phyloP scores from a whole-genome alignment of 495 filamentous ascomycete species.

The Aspergillus taichungensis region DNA sequence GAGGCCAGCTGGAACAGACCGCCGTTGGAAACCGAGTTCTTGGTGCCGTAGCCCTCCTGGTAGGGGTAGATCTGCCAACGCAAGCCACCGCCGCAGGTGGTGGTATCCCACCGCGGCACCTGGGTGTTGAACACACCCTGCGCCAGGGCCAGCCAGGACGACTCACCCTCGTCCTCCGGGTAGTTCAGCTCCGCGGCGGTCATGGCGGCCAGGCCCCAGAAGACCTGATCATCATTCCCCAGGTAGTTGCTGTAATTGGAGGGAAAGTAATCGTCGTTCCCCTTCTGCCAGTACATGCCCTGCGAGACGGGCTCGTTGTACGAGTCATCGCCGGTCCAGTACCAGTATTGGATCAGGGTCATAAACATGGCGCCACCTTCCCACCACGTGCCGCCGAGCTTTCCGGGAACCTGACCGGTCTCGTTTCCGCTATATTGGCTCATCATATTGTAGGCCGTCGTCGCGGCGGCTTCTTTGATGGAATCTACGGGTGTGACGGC shows the following conservation, averaged over 20 bases:
- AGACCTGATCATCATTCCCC: constrained; percentile 72
- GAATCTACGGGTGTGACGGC: constrained; percentile 31
- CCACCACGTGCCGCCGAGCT: constrained; percentile 65
- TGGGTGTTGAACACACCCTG: constrained; percentile 58
- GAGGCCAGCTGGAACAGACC: constrained; percentile 78
- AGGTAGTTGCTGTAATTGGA: constrained; percentile 38
- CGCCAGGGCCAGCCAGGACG: constrained; percentile 55
- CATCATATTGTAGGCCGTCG: constrained; percentile 56
- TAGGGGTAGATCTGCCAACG: constrained; percentile 81
- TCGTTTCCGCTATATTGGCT: constrained; percentile 55
- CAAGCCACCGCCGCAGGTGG: constrained; percentile 65
- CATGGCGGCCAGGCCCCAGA: constrained; percentile 70
- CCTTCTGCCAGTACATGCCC: constrained; percentile 63
- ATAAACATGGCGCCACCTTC: constrained; percentile 69
- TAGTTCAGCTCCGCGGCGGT: constrained; percentile 66
- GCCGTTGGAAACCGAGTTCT: constrained; percentile 72
- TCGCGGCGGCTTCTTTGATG: constrained; percentile 51
- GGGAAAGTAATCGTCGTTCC: constrained; percentile 58
- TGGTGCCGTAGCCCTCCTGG: constrained; percentile 73
- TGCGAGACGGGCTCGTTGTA: constrained; percentile 56
- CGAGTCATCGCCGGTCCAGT: constrained; percentile 58
- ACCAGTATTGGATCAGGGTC: constrained; percentile 69
- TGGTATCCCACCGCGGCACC: constrained; percentile 56
- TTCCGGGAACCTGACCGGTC: constrained; percentile 53
- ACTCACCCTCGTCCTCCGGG: constrained; percentile 47